Evolutionary conservation across 179 eudicot species (phyloP), one percentile per base, ranked within the genome.

Genomic region (Nepenthes alata): DNA sequence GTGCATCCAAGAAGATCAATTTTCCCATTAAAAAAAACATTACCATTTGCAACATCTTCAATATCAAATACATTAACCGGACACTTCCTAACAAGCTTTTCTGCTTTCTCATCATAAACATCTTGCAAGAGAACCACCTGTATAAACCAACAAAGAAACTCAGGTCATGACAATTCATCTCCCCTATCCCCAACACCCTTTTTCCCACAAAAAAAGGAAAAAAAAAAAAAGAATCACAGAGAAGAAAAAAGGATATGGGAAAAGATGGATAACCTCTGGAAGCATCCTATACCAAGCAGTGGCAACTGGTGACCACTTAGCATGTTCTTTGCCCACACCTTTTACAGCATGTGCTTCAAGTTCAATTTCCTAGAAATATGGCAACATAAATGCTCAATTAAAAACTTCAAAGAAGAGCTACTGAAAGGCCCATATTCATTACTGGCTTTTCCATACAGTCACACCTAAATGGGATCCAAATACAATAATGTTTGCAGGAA

Each of bases 241-340:
- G 5, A 2, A 10, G 7, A 52, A 25, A 10, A 55, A 55, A 55
- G 39, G n/a, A 54, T 12, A 13, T 2, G 35, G 5, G 35, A 3
- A 54, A 54, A 25, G 16, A 15, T 1, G 44, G 16, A 36, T 41
- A 11, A 91, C 98, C 98, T 89, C 96, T 8, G 98, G 98, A 52
- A 86, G 96, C 95, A 89, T 86, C 74, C 85, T 75, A 65, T 91
- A 89, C 98, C 98, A 89, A 74, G 98, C 93, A 74, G 98, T 89
- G 48, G 98, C 96, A 68, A 91, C 98, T 15, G 96, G 98, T 37
- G 98, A 91, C 93, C 95, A 91, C 83, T 91, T 89, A 55, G 98
- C 96, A 80, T 91, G 95, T 36, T 95, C 93, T 70, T 80, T 86
- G 14, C 96, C 98, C 64, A 81, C 57, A 61, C 98, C 98, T 77